Evolutionary conservation across 495 filamentous ascomycete genomes (phyloP), one percentile per base, ranked within the genome.

Genomic region (Penicillium parvum): DNA sequence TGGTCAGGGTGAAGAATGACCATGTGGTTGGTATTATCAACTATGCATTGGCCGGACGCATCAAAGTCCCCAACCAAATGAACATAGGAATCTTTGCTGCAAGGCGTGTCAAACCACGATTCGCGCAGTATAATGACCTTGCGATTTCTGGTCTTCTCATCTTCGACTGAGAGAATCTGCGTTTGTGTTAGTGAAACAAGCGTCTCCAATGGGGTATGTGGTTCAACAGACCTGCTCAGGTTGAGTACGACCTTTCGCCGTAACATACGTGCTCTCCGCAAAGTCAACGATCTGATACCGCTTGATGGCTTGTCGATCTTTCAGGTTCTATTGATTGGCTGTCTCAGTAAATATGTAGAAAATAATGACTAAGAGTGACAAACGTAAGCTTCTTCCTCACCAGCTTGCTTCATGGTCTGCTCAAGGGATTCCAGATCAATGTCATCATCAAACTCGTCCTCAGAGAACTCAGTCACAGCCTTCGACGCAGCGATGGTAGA

Each of bases 1-100:
- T 96, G 90, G 63, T 98, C 92, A 2, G 92, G 92, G 59, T 98
- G 89, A 9, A 98, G 72, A 50, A 98, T 91, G 26, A 98, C 66
- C 69, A 96, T 85, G 53, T 95, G 86, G 39, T 83, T 70, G 17
- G 70, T 63, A 58, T 96, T 87, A 60, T 90, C 83, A 37, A 95
- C 72, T 46, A 88, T 76, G 59, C 80, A 83, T 46, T 79, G 71
- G 5, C 85, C 84, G 8, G 64, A 67, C 4, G 68, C 47, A 40
- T 83, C 69, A 53, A 95, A 94, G 14, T 78, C 67, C n/a, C 90
- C 89, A 42, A 95, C 84, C 40, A 95, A 64, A 64, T 96, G 88
- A 39, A 97, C 80, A 57, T 81, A 88, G 7, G 85, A 81, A 27
- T 83, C 84, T 30, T 76, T 72, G 20, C 71, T 79, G 32, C 82